Base-by-base conservation (phyloP, 139 green algal species). In the Zygnema circumcarinatum region DNA sequence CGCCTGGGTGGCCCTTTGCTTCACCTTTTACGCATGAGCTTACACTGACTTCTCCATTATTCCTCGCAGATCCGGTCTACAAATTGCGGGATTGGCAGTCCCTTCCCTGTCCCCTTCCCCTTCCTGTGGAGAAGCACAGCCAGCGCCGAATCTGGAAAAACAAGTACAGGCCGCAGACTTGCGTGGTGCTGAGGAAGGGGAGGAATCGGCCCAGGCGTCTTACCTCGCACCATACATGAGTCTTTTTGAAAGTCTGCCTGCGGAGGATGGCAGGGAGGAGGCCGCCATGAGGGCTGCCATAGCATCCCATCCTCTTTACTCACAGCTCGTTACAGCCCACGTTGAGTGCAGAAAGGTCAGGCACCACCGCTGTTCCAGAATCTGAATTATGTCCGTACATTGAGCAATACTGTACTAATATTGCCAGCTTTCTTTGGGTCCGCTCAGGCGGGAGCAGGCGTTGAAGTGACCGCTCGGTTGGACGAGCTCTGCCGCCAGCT, bases 291-390 rank as follows among this genome's bases (percentile, higher is more conserved):
- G 36, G 16, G 7, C 69, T 52, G 69, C 69, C 3, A 78, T 78
- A 38, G 35, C 36, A 52, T 7, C 11, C 7, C 69, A 78, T 78
- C 69, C 35, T 41, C 69, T 78, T 38, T 78, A 78, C 16, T 16
- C 69, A 38, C 69, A 78, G 35, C 69, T 78, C 3, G 16, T 78
- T 78, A 41, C 69, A n/a, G 69, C 69, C 16, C 3, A 78, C 69
- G 11, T 39, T 16, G 69, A 78, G 11, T 78, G 69, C 69, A 3
- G 36, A 16, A 78, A 78, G 69, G 69, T 78, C 7, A 62, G 47
- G 47, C 47, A n/a, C n/a, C n/a, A n/a, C n/a, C n/a, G n/a, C n/a
- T n/a, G n/a, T n/a, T n/a, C n/a, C n/a, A 72, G 29, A 72, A 72
- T 25, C 54, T 72, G 25, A 33, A 25, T 29, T 25, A 72, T 29